Conservation (phyloP, 140 eudicot genomes). For the Senecio squalidus region DNA sequence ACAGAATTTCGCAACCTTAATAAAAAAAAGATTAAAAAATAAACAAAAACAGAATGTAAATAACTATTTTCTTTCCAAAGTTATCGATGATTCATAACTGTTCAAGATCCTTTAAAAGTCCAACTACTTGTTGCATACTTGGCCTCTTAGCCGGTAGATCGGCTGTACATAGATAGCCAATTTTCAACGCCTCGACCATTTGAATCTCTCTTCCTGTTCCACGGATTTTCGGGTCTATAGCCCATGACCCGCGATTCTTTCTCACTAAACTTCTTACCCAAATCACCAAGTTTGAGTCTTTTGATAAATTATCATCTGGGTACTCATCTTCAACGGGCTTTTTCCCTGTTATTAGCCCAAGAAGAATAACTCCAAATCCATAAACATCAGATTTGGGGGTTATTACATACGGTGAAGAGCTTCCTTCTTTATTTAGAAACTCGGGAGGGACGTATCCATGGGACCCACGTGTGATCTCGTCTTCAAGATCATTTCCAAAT, state of each 20-base stretch:
- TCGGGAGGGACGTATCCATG: conserved; percentile 83
- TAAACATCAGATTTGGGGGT: conserved; percentile 80
- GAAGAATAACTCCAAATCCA: conserved; percentile 71
- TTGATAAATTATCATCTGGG: conserved; percentile 36
- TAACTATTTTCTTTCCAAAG: conserved; percentile 12
- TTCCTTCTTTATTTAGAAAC: conserved; percentile 40
- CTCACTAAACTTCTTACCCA: conserved; percentile 71
- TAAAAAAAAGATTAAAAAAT: conserved; percentile 1
- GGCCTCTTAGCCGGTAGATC: conserved; percentile 73
- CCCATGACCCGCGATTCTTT: conserved; percentile 38
- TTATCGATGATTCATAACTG: conserved; percentile 27
- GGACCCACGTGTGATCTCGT: conserved; percentile 67
- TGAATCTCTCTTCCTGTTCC: conserved; percentile 51
- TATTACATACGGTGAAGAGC: conserved; percentile 40
- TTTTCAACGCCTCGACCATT: conserved; percentile 80
- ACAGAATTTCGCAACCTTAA: conserved; percentile 7
- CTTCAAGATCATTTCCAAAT: conserved; percentile 65
- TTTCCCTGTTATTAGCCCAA: conserved; percentile 75
- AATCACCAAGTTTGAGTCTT: conserved; percentile 55
- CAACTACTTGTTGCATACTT: conserved; percentile 88
- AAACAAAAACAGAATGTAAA: conserved; percentile 10
- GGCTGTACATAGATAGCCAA: conserved; percentile 83
- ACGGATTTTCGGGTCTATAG: conserved; percentile 63
- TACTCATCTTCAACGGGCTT: conserved; percentile 56
- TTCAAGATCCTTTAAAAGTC: conserved; percentile 80